Percentiles rank a stretch among this genome's conserved stretches.
phyloP scores from a whole-genome alignment of 2,329 filamentous ascomycete species.

The Aspergillus sp. region DNA sequence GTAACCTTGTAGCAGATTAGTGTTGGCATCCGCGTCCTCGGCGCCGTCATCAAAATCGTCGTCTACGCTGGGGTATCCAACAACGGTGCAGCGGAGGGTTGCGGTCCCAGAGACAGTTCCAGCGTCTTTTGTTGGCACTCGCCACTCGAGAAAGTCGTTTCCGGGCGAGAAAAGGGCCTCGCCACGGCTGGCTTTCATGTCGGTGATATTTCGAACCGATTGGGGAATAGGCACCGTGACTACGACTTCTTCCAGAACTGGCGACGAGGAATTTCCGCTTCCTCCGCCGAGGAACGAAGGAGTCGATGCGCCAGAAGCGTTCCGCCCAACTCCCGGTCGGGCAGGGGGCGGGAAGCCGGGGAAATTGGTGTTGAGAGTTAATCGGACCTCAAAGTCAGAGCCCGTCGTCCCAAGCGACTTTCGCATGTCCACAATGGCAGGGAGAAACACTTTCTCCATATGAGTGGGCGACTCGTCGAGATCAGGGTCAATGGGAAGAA shows the following conservation, averaged over 20 bases:
- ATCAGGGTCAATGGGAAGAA: slow-evolving; percentile 66
- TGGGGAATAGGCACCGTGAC: slow-evolving; percentile 75
- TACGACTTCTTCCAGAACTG: slow-evolving; percentile 68
- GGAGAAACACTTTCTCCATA: slow-evolving; percentile 67
- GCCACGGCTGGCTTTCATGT: slow-evolving; percentile 74
- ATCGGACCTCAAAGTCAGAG: slow-evolving; percentile 81
- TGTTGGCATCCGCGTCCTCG: slow-evolving; percentile 28
- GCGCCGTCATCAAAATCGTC: slow-evolving; percentile 44
- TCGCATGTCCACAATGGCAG: slow-evolving; percentile 75
- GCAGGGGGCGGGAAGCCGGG: slow-evolving; percentile 41
- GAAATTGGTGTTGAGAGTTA: slow-evolving; percentile 67
- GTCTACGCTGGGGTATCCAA: slow-evolving; percentile 54
- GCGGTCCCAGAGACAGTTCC: slow-evolving; percentile 63
- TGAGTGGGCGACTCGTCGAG: slow-evolving; percentile 51
- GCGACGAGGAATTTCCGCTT: slow-evolving; percentile 55
- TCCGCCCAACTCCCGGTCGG: slow-evolving; percentile 32
- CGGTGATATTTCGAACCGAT: slow-evolving; percentile 75
- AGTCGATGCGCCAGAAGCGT: slow-evolving; percentile 44
- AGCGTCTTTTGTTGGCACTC: slow-evolving; percentile 72
- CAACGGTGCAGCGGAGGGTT: slow-evolving; percentile 73
- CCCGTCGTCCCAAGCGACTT: slow-evolving; percentile 71
- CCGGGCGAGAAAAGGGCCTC: slow-evolving; percentile 77
- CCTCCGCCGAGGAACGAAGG: slow-evolving; percentile 45
- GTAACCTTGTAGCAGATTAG: slow-evolving; percentile 42
- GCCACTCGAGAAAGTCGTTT: slow-evolving; percentile 74